phyloP scores from a whole-genome alignment of 352 stramenopile species.

The Aphanomyces stellatus region DNA sequence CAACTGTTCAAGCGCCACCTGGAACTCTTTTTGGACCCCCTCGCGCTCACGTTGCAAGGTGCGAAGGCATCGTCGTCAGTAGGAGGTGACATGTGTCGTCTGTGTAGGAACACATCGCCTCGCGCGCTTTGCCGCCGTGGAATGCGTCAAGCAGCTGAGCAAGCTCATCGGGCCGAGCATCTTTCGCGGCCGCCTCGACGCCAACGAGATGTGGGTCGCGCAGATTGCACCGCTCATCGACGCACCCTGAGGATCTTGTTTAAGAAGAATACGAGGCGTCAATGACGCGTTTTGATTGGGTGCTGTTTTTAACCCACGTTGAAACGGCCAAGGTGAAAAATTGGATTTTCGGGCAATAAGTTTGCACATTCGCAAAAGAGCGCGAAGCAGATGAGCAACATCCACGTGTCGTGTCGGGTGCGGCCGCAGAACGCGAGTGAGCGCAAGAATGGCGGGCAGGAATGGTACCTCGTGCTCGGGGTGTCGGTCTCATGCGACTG shows the following conservation, averaged over 20 bases:
- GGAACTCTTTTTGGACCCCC: constrained; percentile 75
- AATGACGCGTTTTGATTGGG: constrained; percentile 8
- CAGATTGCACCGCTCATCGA: constrained; percentile 32
- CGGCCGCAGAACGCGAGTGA: constrained; percentile 69
- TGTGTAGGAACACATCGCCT: constrained; percentile 39
- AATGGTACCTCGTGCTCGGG: constrained; percentile 34
- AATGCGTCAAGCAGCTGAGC: constrained; percentile 67
- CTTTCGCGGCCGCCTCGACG: constrained; percentile 68
- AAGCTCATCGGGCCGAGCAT: constrained; percentile 77
- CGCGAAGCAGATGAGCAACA: constrained; percentile 26
- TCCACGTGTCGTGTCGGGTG: constrained; percentile 72
- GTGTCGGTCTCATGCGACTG: too few relatives aligned
- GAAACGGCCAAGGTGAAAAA: neutral
- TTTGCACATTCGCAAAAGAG: neutral
- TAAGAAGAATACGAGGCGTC: too few relatives aligned
- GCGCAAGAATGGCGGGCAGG: constrained; percentile 42
- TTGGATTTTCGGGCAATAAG: neutral
- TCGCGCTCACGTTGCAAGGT: constrained; percentile 69
- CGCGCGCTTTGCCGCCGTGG: constrained; percentile 55
- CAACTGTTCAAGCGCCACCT: constrained; percentile 76
- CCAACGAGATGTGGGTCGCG: constrained; percentile 51
- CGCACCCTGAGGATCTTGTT: neutral
- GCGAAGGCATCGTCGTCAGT: too few relatives aligned
- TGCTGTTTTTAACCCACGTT: neutral
- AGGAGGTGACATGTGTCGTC: too few relatives aligned